phyloP scores from a whole-genome alignment of 306 rosid genomes.

The Glycine latifolia region DNA sequence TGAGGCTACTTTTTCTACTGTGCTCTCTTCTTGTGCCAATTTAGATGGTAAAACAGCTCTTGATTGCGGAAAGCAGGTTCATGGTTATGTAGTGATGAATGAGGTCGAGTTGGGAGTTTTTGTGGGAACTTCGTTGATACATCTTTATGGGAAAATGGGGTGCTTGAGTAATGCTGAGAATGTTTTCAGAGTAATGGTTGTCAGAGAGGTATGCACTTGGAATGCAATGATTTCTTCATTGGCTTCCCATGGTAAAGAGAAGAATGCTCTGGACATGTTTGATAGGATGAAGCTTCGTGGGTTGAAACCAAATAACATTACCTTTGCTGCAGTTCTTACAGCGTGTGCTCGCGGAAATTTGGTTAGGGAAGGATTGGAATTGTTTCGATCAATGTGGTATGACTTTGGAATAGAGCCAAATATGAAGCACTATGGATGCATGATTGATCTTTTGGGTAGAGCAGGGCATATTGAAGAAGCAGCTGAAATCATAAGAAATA shows the following conservation, averaged over 20 bases:
- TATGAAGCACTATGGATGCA: slow-evolving; percentile 77
- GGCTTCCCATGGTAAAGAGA: slow-evolving; percentile 74
- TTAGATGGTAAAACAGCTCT: slow-evolving; percentile 61
- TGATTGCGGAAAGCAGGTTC: slow-evolving; percentile 70
- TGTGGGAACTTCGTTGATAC: slow-evolving; percentile 66
- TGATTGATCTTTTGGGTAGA: slow-evolving; percentile 81
- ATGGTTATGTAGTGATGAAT: slow-evolving; percentile 57
- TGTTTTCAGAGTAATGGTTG: slow-evolving; percentile 54
- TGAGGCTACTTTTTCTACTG: slow-evolving; percentile 79
- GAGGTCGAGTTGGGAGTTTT: slow-evolving; percentile 52
- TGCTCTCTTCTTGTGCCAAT: slow-evolving; percentile 67
- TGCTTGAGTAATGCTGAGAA: slow-evolving; percentile 51
- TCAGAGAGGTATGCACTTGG: slow-evolving; percentile 74
- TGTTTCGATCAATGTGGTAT: slow-evolving; percentile 60
- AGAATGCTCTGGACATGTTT: slow-evolving; percentile 69
- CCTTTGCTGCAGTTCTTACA: slow-evolving; percentile 71
- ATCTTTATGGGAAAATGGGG: slow-evolving; percentile 80
- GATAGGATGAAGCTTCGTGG: slow-evolving; percentile 61
- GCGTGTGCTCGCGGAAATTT: slow-evolving; percentile 78
- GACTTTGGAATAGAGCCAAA: slow-evolving; percentile 58
- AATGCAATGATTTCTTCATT: slow-evolving; percentile 82
- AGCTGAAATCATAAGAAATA: slow-evolving; percentile 53
- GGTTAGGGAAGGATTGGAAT: slow-evolving; percentile 62
- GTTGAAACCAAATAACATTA: slow-evolving; percentile 61
- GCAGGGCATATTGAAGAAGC: slow-evolving; percentile 82